Conservation (phyloP, 1,284 basidiomycete genomes). For the Malassezia japonica region DNA sequence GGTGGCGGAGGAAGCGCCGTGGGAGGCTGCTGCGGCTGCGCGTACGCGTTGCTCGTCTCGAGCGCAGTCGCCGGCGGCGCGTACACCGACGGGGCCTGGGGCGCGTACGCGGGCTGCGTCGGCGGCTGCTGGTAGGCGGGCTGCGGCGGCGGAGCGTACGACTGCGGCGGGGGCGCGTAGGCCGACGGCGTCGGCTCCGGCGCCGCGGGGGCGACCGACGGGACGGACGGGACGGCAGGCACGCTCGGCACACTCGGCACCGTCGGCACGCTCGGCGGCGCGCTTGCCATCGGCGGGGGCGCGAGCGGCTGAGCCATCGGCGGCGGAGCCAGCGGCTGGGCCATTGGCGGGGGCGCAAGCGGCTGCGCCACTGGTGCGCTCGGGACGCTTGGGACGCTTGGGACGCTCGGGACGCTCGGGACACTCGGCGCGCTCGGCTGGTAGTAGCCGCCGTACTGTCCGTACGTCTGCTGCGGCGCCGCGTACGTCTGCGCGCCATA, state of each 20-base stretch:
- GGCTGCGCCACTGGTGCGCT: background rate
- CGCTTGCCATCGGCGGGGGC: no score
- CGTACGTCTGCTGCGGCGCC: conserved; percentile 4
- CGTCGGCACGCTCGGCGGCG: background rate
- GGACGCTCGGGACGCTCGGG: background rate
- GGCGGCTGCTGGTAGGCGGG: conserved; percentile 21
- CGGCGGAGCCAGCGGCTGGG: background rate
- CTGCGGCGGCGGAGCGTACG: conserved; percentile 23
- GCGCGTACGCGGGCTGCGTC: conserved; percentile 34
- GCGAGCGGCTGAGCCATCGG: background rate
- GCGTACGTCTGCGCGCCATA: conserved; percentile 5
- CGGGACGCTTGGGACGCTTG: no score
- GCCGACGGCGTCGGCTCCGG: conserved; percentile 50
- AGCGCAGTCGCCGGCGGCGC: conserved; percentile 25
- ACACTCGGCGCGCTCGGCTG: conserved; percentile 9
- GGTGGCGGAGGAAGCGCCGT: conserved; percentile 49
- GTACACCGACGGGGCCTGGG: conserved; percentile 46
- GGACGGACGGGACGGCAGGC: conserved; percentile 20
- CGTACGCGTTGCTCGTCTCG: no score
- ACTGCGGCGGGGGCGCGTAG: conserved; percentile 21
- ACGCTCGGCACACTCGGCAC: conserved; percentile 21
- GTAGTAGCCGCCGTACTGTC: conserved; percentile 4
- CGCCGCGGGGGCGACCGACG: conserved; percentile 48
- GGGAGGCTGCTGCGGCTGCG: conserved; percentile 25
- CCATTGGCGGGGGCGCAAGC: conserved; percentile 12